Percentiles rank a stretch among this genome's conserved stretches.
phyloP scores from a whole-genome alignment of 805 yeast genomes.

The Schwanniomyces vanrijiae region DNA sequence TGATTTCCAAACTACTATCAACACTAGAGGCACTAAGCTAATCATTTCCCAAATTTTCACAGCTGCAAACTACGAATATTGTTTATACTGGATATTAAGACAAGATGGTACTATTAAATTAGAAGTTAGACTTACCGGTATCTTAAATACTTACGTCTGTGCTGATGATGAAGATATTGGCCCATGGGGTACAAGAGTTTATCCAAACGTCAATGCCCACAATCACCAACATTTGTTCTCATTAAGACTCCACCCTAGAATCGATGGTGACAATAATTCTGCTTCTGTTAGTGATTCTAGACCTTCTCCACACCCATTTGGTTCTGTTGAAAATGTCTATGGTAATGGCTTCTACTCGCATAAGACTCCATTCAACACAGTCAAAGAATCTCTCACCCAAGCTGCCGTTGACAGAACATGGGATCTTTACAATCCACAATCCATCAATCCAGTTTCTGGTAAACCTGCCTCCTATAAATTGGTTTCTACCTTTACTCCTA shows the following conservation, averaged over 20 bases:
- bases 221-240: constrained; percentile 85
- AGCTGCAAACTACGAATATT: constrained; percentile 84
- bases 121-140: constrained; percentile 80
- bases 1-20: constrained; percentile 69
- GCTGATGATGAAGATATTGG: constrained; percentile 65
- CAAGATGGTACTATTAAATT: constrained; percentile 83
- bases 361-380: constrained; percentile 66
- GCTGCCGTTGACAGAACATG: constrained; percentile 69
- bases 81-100: constrained; percentile 79
- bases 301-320: constrained; percentile 58
- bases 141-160: constrained; percentile 69
- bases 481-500: constrained; percentile 73
- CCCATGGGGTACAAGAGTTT: constrained; percentile 80
- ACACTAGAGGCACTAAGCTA: constrained; percentile 72
- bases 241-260: constrained; percentile 74
- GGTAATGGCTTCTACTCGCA: constrained; percentile 76
- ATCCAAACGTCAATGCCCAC: constrained; percentile 80
- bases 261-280: constrained; percentile 79
- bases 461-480: constrained; percentile 76
- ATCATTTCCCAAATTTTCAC: constrained; percentile 80
- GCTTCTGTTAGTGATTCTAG: constrained; percentile 67
- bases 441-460: constrained; percentile 65
- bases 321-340: constrained; percentile 68
- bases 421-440: constrained; percentile 75
- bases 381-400: constrained; percentile 63